Percentiles rank a stretch among this genome's conserved stretches.
Conservation (phyloP, 345 rosid species). For the Arabis alpina region DNA sequence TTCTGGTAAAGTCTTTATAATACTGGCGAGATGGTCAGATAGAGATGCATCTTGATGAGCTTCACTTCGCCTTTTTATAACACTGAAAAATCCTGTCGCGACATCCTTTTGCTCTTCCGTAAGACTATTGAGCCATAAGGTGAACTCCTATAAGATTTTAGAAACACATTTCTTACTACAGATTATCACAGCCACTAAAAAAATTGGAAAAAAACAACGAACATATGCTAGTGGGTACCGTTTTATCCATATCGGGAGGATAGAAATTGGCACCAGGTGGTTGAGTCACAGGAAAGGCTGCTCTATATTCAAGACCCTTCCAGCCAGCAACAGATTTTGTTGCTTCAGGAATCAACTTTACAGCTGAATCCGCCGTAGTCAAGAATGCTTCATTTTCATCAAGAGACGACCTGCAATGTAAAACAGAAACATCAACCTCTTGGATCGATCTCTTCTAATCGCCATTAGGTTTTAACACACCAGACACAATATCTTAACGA, state of each 20-base stretch:
- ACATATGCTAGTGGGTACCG: conserved; percentile 47
- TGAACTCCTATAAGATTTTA: conserved; percentile 66
- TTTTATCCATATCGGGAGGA: conserved; percentile 96
- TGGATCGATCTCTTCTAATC: conserved; percentile 2
- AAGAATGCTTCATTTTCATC: conserved; percentile 89
- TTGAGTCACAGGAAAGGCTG: conserved; percentile 74
- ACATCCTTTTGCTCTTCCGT: conserved; percentile 57
- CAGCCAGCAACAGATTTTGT: conserved; percentile 70
- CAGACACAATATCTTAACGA: background rate
- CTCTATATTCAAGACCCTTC: conserved; percentile 90
- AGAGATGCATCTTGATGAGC: conserved; percentile 49
- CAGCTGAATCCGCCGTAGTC: conserved; percentile 86
- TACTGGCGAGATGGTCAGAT: conserved; percentile 39
- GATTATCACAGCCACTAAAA: background rate
- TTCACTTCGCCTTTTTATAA: conserved; percentile 73
- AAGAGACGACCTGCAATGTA: conserved; percentile 75
- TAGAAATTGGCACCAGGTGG: conserved; percentile 96
- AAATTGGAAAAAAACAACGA: conserved; percentile 18
- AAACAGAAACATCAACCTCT: conserved; percentile 29
- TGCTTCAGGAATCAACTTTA: conserved; percentile 72
- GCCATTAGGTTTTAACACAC: conserved; percentile 15
- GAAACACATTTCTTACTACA: conserved; percentile 26
- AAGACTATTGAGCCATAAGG: conserved; percentile 64
- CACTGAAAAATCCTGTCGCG: conserved; percentile 76
- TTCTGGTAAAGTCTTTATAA: conserved; percentile 41